A percentile compares a stretch with the other conserved stretches of the same genome.
Conservation (phyloP, 305 asterid genomes). For the Andrographis paniculata region DNA sequence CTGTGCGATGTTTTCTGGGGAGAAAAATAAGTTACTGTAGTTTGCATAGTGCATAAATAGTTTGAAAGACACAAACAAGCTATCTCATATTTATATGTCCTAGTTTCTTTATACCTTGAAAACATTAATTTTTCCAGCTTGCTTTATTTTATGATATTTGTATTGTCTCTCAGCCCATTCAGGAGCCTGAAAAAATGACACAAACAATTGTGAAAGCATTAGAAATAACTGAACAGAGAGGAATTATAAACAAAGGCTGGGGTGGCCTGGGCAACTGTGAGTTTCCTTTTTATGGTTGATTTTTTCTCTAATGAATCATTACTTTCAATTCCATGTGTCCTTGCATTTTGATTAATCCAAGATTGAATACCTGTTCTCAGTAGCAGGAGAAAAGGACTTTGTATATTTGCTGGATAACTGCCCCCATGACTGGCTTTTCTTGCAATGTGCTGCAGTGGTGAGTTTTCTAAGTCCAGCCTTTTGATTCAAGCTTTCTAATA, state of each 20-base stretch:
- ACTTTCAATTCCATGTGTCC: slow-evolving; percentile 15
- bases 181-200: slow-evolving; percentile 91
- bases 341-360: slow-evolving; percentile 16
- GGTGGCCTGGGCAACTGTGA: slow-evolving; percentile 97
- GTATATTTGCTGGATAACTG: slow-evolving; percentile 75
- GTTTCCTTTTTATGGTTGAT: slow-evolving; percentile 29
- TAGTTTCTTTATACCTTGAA: slow-evolving; percentile 8
- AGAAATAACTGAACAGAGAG: slow-evolving; percentile 74
- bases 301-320: slow-evolving; percentile 17
- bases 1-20: no score
- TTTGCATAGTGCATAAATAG: no score
- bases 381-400: slow-evolving; percentile 79
- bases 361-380: slow-evolving; percentile 32
- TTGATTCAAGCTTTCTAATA: neutral
- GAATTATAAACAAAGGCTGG: slow-evolving; percentile 96
- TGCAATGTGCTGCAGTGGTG: slow-evolving; percentile 93
- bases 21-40: no score
- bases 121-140: neutral
- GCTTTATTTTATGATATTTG: slow-evolving; percentile 8
- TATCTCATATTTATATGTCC: no score
- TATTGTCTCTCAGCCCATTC: slow-evolving; percentile 69
- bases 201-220: slow-evolving; percentile 76
- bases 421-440: slow-evolving; percentile 97
- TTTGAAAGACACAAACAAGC: no score
- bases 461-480: slow-evolving; percentile 22